A percentile compares a stretch with the other conserved stretches of the same genome.
Evolutionary conservation across 805 yeast species (phyloP).

Genomic region (Candida coquimbonensis): DNA sequence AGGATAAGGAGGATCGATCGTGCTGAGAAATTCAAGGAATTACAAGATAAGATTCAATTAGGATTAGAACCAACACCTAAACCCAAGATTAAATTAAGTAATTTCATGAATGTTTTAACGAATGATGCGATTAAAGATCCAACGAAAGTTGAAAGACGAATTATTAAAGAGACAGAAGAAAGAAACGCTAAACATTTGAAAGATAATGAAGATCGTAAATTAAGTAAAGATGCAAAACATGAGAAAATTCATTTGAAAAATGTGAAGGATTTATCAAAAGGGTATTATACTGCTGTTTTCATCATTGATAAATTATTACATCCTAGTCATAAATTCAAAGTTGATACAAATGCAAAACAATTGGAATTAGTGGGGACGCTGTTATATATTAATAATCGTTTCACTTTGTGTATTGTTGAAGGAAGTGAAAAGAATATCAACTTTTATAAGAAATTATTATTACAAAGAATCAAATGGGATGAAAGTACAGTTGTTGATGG

Average conservation of each 20-base stretch:
- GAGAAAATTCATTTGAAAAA: slow-evolving; percentile 41
- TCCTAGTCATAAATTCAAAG: slow-evolving; percentile 64
- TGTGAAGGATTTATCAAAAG: slow-evolving; percentile 44
- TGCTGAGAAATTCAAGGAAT: slow-evolving; percentile 52
- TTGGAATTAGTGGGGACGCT: slow-evolving; percentile 55
- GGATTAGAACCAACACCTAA: slow-evolving; percentile 87
- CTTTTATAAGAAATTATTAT: slow-evolving; percentile 57
- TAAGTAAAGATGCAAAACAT: slow-evolving; percentile 49
- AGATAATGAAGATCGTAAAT: slow-evolving; percentile 55
- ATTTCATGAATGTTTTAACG: slow-evolving; percentile 80
- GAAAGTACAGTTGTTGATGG: slow-evolving; percentile 32
- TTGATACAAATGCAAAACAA: slow-evolving; percentile 78
- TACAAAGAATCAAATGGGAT: slow-evolving; percentile 64
- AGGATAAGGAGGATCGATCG: slow-evolving; percentile 57
- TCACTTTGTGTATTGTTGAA: slow-evolving; percentile 61
- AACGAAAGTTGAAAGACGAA: slow-evolving; percentile 72
- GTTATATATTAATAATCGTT: slow-evolving; percentile 28
- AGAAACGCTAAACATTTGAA: slow-evolving; percentile 52
- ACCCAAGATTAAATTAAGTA: slow-evolving; percentile 79
- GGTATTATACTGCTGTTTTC: slow-evolving; percentile 53
- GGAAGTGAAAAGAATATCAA: slow-evolving; percentile 60
- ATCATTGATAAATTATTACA: slow-evolving; percentile 45
- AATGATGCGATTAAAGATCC: slow-evolving; percentile 86
- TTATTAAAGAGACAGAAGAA: slow-evolving; percentile 58
- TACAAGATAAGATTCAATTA: slow-evolving; percentile 67